A percentile compares a stretch with the other conserved stretches of the same genome.
phyloP scores from a whole-genome alignment of 768 basidiomycete genomes.

The Mycena pura region DNA sequence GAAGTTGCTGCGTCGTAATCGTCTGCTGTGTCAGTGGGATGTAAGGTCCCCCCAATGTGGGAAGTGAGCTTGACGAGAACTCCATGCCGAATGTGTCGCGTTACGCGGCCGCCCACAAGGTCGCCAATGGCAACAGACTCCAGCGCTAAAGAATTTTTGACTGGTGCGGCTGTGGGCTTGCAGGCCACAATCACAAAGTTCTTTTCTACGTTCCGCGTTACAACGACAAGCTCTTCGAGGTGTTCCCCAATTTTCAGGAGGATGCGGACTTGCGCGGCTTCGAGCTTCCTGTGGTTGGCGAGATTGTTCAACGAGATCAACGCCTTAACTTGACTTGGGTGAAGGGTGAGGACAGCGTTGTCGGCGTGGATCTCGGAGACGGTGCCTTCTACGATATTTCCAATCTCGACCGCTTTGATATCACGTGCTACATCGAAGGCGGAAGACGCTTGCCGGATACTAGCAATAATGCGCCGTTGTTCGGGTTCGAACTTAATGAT shows the following conservation, averaged over 20 bases:
- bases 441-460: slow-evolving; percentile 80
- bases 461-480: slow-evolving; percentile 75
- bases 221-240: slow-evolving; percentile 83
- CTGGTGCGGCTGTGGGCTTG: slow-evolving; percentile 57
- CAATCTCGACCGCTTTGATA: slow-evolving; percentile 79
- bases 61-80: slow-evolving; percentile 78
- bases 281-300: slow-evolving; percentile 77
- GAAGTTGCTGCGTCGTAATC: slow-evolving; percentile 67
- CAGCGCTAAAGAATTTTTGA: slow-evolving; percentile 63
- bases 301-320: slow-evolving; percentile 88
- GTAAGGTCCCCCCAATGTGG: slow-evolving; percentile 75
- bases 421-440: slow-evolving; percentile 59
- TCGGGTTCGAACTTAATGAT: slow-evolving; percentile 70
- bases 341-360: slow-evolving; percentile 77
- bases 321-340: slow-evolving; percentile 73
- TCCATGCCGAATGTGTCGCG: slow-evolving; percentile 73
- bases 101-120: slow-evolving; percentile 80
- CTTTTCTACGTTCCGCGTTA: slow-evolving; percentile 86
- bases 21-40: slow-evolving; percentile 84
- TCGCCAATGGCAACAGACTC: slow-evolving; percentile 76
- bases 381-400: slow-evolving; percentile 71
- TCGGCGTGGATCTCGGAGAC: slow-evolving; percentile 87
- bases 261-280: slow-evolving; percentile 68
- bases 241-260: slow-evolving; percentile 71
- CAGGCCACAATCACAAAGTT: slow-evolving; percentile 86